These are phyloP conservation scores for Thalassiosira hispida DNA, from an alignment of 352 stramenopile genomes.

Conservation along the genomic window DNA sequence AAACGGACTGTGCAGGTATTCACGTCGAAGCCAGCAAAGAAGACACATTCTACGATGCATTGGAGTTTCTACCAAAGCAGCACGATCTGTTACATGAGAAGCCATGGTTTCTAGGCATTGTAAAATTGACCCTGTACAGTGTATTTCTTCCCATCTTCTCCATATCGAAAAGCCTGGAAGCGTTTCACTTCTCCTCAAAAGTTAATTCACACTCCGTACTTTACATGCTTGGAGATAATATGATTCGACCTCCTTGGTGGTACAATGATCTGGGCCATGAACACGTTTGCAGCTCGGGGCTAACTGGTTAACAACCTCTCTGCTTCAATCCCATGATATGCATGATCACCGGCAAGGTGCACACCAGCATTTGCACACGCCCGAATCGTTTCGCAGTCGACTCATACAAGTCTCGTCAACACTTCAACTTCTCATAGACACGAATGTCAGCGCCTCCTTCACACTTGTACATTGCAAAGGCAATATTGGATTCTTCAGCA, in stretches of 20 bases:
- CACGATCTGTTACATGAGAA: too few species aligned
- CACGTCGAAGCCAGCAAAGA: not conserved
- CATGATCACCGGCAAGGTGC: not conserved
- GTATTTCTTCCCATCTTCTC: not conserved
- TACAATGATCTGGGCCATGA: not conserved
- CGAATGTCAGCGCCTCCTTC: too few species aligned
- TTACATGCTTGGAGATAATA: too few species aligned
- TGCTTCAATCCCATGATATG: not conserved
- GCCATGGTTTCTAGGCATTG: not conserved
- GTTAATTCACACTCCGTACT: too few species aligned
- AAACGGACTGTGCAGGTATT: not conserved
- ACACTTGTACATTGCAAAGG: not conserved
- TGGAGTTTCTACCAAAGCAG: not conserved
- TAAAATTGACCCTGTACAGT: not conserved
- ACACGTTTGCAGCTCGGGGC: not conserved
- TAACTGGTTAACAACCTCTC: not conserved
- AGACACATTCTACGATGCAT: constrained; percentile 6
- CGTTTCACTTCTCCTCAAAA: too few species aligned
- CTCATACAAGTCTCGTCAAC: too few species aligned
- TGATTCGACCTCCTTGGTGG: not conserved
- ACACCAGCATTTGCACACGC: not conserved
- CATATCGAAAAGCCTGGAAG: not conserved
- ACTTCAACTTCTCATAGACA: not conserved
- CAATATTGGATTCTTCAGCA: not conserved
- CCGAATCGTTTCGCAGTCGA: not conserved